Percentiles rank a stretch among this genome's conserved stretches.
Conservation (phyloP, 108 stramenopile species). For the Cyclostephanos tholiformis region DNA sequence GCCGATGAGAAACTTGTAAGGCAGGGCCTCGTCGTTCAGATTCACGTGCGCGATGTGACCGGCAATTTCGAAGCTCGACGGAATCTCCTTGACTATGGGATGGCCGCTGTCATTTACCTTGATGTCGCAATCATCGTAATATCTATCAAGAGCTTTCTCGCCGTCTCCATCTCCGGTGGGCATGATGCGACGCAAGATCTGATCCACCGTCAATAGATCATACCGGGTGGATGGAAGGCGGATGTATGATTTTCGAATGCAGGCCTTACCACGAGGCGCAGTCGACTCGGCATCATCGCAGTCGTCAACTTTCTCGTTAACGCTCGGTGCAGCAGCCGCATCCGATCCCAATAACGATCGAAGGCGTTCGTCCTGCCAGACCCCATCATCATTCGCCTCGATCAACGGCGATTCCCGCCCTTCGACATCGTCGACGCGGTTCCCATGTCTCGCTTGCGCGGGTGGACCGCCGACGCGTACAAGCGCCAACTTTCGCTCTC, state of each 20-base stretch:
- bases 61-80: slow-evolving; percentile 91
- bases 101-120: neutral
- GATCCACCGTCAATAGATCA: slow-evolving; percentile 61
- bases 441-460: neutral
- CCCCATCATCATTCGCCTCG: slow-evolving; percentile 21
- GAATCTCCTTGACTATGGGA: slow-evolving; percentile 58
- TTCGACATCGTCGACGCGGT: slow-evolving; percentile 9
- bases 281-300: neutral
- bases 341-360: slow-evolving; percentile 26
- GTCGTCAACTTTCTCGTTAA: neutral
- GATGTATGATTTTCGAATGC: slow-evolving; percentile 29
- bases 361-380: slow-evolving; percentile 41
- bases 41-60: slow-evolving; percentile 98
- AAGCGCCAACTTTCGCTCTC: slow-evolving; percentile 60
- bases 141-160: neutral
- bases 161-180: slow-evolving; percentile 31
- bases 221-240: slow-evolving; percentile 28
- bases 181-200: slow-evolving; percentile 72
- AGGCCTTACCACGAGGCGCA: slow-evolving; percentile 16
- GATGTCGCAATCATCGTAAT: neutral
- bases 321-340: neutral
- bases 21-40: slow-evolving; percentile 83
- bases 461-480: slow-evolving; percentile 17
- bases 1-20: slow-evolving; percentile 91
- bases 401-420: neutral